phyloP scores from a whole-genome alignment of 2,329 filamentous ascomycete species.

The Phialophora chinensis region DNA sequence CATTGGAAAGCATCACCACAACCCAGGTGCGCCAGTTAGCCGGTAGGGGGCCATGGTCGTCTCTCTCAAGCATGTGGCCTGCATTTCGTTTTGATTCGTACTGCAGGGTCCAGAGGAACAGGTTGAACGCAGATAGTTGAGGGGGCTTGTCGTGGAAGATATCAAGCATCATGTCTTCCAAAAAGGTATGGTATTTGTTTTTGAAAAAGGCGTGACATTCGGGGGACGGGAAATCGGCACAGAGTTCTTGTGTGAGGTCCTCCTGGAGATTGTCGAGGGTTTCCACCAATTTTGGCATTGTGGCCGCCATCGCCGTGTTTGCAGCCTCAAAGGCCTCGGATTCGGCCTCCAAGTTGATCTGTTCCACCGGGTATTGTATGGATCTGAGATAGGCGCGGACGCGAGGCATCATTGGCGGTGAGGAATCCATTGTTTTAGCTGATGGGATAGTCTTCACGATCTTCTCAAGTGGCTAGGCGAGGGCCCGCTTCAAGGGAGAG shows the following conservation, averaged over 20 bases:
- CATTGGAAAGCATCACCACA: not conserved
- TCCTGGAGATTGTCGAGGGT: not conserved
- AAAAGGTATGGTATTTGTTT: not conserved
- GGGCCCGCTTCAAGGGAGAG: not conserved
- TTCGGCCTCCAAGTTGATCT: not conserved
- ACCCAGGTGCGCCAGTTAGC: not conserved
- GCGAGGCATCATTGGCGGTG: not conserved
- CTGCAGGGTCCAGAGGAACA: not conserved
- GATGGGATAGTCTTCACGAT: not conserved
- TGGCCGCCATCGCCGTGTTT: not conserved
- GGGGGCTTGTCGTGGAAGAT: not conserved
- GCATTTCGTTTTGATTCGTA: not conserved
- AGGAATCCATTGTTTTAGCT: not conserved
- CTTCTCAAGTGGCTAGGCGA: too few species aligned
- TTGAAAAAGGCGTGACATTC: not conserved
- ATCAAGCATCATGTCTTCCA: not conserved
- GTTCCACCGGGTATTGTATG: not conserved
- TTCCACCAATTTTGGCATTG: slow-evolving; percentile 1
- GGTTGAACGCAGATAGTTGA: not conserved
- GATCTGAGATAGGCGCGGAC: not conserved
- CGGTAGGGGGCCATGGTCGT: not conserved
- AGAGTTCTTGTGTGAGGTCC: not conserved
- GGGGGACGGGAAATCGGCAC: not conserved
- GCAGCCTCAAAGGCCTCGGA: not conserved
- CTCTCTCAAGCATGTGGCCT: not conserved